Base-by-base conservation (phyloP, 768 basidiomycete species). In the Lactifluus echinatus region DNA sequence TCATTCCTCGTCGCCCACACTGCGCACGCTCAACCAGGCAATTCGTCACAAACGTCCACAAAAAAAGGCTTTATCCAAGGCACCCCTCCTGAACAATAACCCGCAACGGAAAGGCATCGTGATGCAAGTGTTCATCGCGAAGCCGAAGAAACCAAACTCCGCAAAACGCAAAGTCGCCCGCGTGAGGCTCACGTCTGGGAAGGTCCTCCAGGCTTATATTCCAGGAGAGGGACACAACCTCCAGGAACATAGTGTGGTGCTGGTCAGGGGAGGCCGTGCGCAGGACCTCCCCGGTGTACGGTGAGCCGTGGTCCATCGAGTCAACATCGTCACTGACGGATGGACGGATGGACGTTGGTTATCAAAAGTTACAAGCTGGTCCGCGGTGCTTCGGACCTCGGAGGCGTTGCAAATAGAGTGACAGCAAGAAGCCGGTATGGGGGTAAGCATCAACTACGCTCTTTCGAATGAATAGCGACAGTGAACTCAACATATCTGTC, bases 221-320 rank as follows among this genome's bases (percentile, higher is more conserved):
- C 89, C 87, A 44, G 96, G 96, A 65, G 96, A 98, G 68, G 96
- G 96, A 0, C 95, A 98, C 70, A 97, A 96, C 68, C 71, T 98
- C 66, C 96, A 98, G 73, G 96, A 98, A 69, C 96, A 99, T 67
- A 88, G 87, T 71, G 95, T 98, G 4, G 93, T 98, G 1, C 71
- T 97, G 43, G 82, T 98, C n/a, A 76, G 94, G 65, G 96, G 96
- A 4, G 96, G 96, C 14, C 82, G 93, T 73, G 87, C 93, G 1
- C 94, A 97, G 75, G 96, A 99, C 84, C 77, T 98, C 70, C 95
- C 95, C 36, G 94, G 96, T 80, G 90, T 97, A 28, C 84, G 89
- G 96, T 96, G 64, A 50, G 82, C 71, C 23, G 39, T 14, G 17
- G 39, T 15, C 50, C 15, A 8, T 40, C 49, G 26, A 26, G 24